Conservation (phyloP, 108 stramenopile genomes). For the Pseudonitzschia multiseries region DNA sequence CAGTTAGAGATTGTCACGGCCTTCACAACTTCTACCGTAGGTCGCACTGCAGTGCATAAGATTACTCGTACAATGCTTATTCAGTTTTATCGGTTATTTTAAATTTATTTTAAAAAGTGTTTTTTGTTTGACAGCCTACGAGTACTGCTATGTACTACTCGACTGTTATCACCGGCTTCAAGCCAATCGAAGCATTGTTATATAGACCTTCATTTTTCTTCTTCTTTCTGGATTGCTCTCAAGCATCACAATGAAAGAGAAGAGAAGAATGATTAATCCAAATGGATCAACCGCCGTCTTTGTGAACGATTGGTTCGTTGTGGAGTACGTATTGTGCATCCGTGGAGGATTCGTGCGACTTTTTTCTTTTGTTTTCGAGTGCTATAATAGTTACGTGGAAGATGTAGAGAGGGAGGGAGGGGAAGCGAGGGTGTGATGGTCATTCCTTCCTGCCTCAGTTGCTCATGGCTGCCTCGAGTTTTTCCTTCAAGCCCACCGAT, state of each 20-base stretch:
- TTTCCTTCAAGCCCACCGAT: slow-evolving; percentile 38
- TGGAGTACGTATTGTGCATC: background rate
- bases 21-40: too few relatives aligned
- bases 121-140: background rate
- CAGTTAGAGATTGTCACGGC: too few relatives aligned
- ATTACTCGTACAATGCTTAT: too few relatives aligned
- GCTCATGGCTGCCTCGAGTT: slow-evolving; percentile 29
- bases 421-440: too few relatives aligned
- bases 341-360: background rate
- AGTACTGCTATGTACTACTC: background rate
- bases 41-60: too few relatives aligned
- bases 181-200: slow-evolving; percentile 7
- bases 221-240: background rate
- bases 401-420: too few relatives aligned
- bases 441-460: background rate
- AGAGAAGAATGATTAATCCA: background rate
- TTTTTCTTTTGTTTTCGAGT: background rate
- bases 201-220: background rate
- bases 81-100: background rate
- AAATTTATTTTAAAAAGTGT: background rate
- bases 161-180: slow-evolving; percentile 3
- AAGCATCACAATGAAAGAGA: background rate
- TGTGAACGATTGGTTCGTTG: background rate
- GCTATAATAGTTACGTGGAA: too few relatives aligned
- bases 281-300: background rate